Percentiles rank a stretch among this genome's conserved stretches.
These are phyloP conservation scores for Solanum bulbocastanum DNA, from an alignment of 257 asterid species.

Conservation along the genomic window DNA sequence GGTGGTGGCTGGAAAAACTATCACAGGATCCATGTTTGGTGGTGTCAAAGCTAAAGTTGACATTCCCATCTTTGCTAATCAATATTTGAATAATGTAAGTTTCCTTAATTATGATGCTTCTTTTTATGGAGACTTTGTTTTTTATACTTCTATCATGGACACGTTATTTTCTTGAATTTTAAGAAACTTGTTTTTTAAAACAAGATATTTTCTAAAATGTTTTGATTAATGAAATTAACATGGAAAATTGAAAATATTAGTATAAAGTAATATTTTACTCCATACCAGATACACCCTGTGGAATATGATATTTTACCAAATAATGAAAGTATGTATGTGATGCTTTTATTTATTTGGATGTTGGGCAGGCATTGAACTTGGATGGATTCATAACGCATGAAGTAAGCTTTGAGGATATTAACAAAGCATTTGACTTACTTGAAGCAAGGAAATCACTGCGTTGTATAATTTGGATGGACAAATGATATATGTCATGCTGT, in stretches of 20 bases:
- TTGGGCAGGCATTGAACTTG: conserved; percentile 24
- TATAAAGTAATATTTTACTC: neutral
- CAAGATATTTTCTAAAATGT: neutral
- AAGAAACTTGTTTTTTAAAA: too few relatives aligned
- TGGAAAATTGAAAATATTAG: neutral
- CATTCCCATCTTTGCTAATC: conserved; percentile 16
- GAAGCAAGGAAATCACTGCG: conserved; percentile 19
- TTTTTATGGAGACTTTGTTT: neutral
- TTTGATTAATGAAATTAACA: neutral
- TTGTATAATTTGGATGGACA: conserved; percentile 35
- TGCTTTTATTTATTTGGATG: neutral
- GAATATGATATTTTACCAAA: too few relatives aligned
- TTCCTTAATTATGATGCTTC: neutral
- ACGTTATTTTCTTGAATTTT: neutral
- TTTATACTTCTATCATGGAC: neutral
- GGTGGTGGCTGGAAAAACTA: conserved; percentile 11
- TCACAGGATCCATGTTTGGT: conserved; percentile 25
- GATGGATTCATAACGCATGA: conserved; percentile 30
- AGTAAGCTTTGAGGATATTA: conserved; percentile 21
- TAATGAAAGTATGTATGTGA: neutral
- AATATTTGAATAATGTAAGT: conserved; percentile 18
- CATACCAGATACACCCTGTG: neutral
- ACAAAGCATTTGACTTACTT: conserved; percentile 28
- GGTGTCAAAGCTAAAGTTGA: conserved; percentile 37
- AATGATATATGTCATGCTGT: neutral